Evolutionary conservation across 306 rosid species (phyloP).

Genomic region (Quercus berberidifolia): DNA sequence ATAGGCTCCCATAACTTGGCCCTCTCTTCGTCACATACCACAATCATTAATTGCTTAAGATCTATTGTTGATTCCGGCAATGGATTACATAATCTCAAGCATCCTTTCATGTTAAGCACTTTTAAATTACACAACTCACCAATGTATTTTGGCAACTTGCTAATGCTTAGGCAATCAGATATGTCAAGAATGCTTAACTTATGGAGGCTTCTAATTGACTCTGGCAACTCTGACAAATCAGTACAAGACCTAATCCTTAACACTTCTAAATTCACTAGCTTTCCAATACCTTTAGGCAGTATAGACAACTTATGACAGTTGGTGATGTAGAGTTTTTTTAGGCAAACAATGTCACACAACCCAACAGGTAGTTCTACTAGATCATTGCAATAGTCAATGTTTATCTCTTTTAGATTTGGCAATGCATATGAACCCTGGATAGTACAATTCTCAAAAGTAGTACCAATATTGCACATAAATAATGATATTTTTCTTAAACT

Average conservation of each 20-base stretch:
- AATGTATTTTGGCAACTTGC: too few relatives aligned
- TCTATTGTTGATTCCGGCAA: too few relatives aligned
- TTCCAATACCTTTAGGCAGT: conserved; percentile 22
- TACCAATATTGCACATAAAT: conserved; percentile 27
- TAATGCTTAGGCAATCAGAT: too few relatives aligned
- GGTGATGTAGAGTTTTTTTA: conserved; percentile 31
- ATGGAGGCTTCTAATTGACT: too few relatives aligned
- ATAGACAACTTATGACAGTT: conserved; percentile 25
- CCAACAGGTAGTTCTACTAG: conserved; percentile 23
- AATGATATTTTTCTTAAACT: conserved; percentile 34
- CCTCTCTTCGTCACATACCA: too few relatives aligned
- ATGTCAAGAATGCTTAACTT: too few relatives aligned
- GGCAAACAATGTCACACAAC: conserved; percentile 4
- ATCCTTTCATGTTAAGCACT: too few relatives aligned
- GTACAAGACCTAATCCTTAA: conserved; percentile 38
- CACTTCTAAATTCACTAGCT: conserved; percentile 10
- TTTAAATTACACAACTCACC: too few relatives aligned
- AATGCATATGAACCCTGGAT: conserved; percentile 19
- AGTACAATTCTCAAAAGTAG: conserved; percentile 23
- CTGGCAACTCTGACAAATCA: not conserved
- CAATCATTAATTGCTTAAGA: too few relatives aligned
- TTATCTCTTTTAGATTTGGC: conserved; percentile 33
- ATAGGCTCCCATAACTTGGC: too few relatives aligned
- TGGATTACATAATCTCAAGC: too few relatives aligned
- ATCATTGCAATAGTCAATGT: conserved; percentile 32